These are phyloP conservation scores for Pichia deserticola DNA, from an alignment of 805 yeast genomes.

Conservation along the genomic window DNA sequence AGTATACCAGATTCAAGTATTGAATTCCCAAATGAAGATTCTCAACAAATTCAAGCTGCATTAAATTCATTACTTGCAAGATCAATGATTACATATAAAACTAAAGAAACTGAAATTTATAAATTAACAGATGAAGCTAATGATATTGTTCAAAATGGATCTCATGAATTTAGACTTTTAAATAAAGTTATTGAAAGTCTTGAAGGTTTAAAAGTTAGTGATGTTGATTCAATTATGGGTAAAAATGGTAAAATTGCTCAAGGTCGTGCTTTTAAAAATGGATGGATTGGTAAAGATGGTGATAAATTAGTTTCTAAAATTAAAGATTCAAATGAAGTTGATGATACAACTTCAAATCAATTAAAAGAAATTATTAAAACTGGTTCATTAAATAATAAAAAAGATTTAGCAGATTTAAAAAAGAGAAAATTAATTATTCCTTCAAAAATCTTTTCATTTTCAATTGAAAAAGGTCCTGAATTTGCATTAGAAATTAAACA, in stretches of 20 bases:
- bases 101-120: slow-evolving; percentile 72
- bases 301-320: slow-evolving; percentile 65
- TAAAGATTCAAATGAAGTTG: slow-evolving; percentile 40
- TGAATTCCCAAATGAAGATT: slow-evolving; percentile 56
- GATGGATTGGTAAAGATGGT: slow-evolving; percentile 89
- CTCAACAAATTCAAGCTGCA: slow-evolving; percentile 70
- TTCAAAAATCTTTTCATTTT: slow-evolving; percentile 68
- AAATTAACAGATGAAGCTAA: slow-evolving; percentile 72
- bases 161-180: slow-evolving; percentile 82
- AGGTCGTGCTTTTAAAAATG: slow-evolving; percentile 94
- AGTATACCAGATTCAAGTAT: slow-evolving; percentile 62
- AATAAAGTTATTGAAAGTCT: slow-evolving; percentile 64
- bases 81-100: slow-evolving; percentile 65
- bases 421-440: slow-evolving; percentile 81
- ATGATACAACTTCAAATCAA: slow-evolving; percentile 60
- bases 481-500: slow-evolving; percentile 75
- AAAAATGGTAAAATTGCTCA: slow-evolving; percentile 87
- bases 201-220: slow-evolving; percentile 77
- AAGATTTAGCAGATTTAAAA: slow-evolving; percentile 76
- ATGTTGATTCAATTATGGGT: slow-evolving; percentile 67
- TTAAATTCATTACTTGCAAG: slow-evolving; percentile 81
- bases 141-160: slow-evolving; percentile 71
- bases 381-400: slow-evolving; percentile 50
- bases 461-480: slow-evolving; percentile 72
- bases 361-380: slow-evolving; percentile 48